These are phyloP conservation scores for Pulveroboletus sp. DNA, from an alignment of 1,284 basidiomycete species.

Conservation along the genomic window DNA sequence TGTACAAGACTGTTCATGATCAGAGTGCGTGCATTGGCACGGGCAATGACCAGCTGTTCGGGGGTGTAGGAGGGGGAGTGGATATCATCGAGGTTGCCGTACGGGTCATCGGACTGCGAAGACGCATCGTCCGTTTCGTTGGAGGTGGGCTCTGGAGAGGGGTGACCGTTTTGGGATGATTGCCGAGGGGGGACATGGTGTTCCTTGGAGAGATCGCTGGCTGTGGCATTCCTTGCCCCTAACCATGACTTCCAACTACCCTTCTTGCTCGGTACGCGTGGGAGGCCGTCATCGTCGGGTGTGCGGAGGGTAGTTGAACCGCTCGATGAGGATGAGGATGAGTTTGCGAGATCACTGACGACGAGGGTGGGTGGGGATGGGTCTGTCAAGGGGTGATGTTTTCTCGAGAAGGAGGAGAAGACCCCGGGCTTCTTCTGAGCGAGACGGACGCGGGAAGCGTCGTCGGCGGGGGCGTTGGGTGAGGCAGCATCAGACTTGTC, in stretches of 20 bases:
- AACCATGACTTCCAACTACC: slow-evolving; percentile 51
- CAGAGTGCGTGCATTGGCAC: slow-evolving; percentile 32
- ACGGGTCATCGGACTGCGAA: slow-evolving; percentile 27
- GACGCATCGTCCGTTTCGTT: slow-evolving; percentile 23
- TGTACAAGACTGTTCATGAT: slow-evolving; percentile 41
- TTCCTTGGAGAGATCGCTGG: slow-evolving; percentile 22
- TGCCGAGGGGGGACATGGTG: slow-evolving; percentile 14
- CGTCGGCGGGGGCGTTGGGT: slow-evolving; percentile 17
- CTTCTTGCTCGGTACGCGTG: slow-evolving; percentile 38
- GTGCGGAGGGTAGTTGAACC: slow-evolving; percentile 58
- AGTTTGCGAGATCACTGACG: slow-evolving; percentile 28
- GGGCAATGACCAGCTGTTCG: slow-evolving; percentile 22
- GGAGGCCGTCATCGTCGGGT: slow-evolving; percentile 53
- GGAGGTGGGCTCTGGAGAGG: slow-evolving; percentile 16
- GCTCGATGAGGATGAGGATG: slow-evolving; percentile 58
- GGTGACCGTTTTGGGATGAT: slow-evolving; percentile 11
- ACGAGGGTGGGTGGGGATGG: slow-evolving; percentile 19
- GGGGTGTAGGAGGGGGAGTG: slow-evolving; percentile 4
- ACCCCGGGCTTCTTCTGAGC: slow-evolving; percentile 18
- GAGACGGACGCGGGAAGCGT: slow-evolving; percentile 12
- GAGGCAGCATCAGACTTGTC: slow-evolving; percentile 41
- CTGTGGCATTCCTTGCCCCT: slow-evolving; percentile 36
- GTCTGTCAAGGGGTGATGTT: slow-evolving; percentile 16
- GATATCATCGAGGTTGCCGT: slow-evolving; percentile 19
- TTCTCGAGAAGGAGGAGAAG: slow-evolving; percentile 31